Evolutionary conservation across 176 grass and related monocot species (phyloP), one percentile per base, ranked within the genome.

Genomic region (Avena atlantica): DNA sequence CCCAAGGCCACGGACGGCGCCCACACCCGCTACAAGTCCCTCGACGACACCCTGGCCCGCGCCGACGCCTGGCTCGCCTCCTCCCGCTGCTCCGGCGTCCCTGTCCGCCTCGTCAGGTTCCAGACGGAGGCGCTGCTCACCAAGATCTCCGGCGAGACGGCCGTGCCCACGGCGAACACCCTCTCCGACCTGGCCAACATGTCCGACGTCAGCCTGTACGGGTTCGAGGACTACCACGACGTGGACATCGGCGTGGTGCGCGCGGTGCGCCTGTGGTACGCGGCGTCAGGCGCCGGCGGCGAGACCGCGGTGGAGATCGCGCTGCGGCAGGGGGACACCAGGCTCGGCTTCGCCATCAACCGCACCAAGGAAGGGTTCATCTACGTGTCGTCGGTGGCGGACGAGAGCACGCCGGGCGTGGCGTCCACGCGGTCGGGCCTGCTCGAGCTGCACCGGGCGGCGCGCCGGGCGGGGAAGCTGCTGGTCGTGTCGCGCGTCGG

Each of bases 201-300:
- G 81, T 94, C 89, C 21, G 91, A 90, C 89, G 91, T 85, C 25
- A 95, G 92, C 82, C 91, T 99, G 37, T 97, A 97, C 45, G 89
- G 97, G 15, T 99, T 97, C 68, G 94, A 99, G 90, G 97, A 99
- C 83, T 99, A 99, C 87, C 97, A 99, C 44, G 94, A 94, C 45
- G 83, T 99, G 67, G 94, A 99, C 85, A 95, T 99, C 72, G 94
- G 94, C 78, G 87, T 99, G 47, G 89, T 93, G 0, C 78, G 92
- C 15, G 89, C 94, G 1, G 91, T 93, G 55, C 88, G 92, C 50
- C 83, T 97, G 68, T 99, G 97, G 97, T 97, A 99, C 89, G 70
- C 92, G 11, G 78, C 92, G 19, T 77, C 50, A 27, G 74, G 74
- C 50, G 24, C 61, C 27, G 91, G 89, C 1, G 91, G 89, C 12